Percentiles rank a stretch among this genome's conserved stretches.
phyloP scores from a whole-genome alignment of 148 eudicot species.

The Persicaria tinctoria region DNA sequence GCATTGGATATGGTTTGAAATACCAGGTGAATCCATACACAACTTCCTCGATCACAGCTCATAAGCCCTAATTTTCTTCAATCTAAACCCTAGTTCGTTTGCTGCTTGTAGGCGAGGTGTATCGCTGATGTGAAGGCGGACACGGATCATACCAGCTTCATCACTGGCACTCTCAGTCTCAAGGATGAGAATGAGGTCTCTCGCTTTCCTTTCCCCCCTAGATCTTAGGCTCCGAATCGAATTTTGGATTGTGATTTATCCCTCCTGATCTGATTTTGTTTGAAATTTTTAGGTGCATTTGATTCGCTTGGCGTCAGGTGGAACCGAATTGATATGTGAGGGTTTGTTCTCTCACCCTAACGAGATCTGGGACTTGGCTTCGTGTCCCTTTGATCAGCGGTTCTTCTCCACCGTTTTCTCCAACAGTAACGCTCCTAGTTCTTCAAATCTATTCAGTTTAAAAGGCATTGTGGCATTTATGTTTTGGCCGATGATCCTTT shows the following conservation, averaged over 20 bases:
- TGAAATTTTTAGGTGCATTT: slow-evolving; percentile 65
- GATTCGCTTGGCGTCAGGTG: slow-evolving; percentile 74
- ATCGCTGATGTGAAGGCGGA: slow-evolving; percentile 96
- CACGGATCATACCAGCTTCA: slow-evolving; percentile 94
- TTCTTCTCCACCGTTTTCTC: slow-evolving; percentile 87
- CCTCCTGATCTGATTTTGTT: slow-evolving; percentile 9
- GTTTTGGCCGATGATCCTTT: slow-evolving; percentile 5
- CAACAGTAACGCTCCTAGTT: slow-evolving; percentile 38
- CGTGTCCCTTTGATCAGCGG: slow-evolving; percentile 95
- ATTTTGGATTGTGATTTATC: slow-evolving; percentile 5
- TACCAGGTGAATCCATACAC: slow-evolving; percentile 52
- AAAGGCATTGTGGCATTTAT: background rate
- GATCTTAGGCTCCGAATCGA: background rate
- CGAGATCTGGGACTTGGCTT: slow-evolving; percentile 96
- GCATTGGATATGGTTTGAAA: slow-evolving; percentile 89
- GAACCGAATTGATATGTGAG: slow-evolving; percentile 88
- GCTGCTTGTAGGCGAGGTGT: slow-evolving; percentile 63
- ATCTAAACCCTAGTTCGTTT: background rate
- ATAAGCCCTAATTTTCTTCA: slow-evolving; percentile 17
- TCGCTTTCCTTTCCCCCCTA: background rate
- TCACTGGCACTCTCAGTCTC: slow-evolving; percentile 92
- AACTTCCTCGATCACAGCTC: background rate
- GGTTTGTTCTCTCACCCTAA: slow-evolving; percentile 92
- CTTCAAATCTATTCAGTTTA: background rate
- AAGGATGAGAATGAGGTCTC: slow-evolving; percentile 95